Base-by-base conservation (phyloP, 495 filamentous ascomycete species). In the Penicillium macrosclerotiorum region DNA sequence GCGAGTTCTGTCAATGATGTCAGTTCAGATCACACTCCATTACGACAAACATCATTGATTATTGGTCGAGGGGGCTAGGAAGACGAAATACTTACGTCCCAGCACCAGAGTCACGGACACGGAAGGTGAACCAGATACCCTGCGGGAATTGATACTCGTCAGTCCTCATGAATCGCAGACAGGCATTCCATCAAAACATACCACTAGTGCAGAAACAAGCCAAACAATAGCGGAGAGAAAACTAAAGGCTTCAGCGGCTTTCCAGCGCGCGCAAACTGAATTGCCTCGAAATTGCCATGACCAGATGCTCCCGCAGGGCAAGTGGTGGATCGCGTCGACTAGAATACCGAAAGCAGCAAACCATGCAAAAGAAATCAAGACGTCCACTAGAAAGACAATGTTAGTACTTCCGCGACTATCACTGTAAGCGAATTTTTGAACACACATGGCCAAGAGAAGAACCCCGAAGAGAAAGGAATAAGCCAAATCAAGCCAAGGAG, bases 211-310 rank as follows among this genome's bases (percentile, higher is more conserved):
- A 37, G 78, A 83, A 9, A 71, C 77, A 22, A 86, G 76, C 83
- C 83, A 88, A 57, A 78, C 68, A 48, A 81, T 74, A 25, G 81
- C 83, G n/a, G 79, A 79, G 41, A 88, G 52, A 61, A 86, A 88
- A 47, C 70, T 67, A 63, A 88, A 86, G 1, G 83, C 84, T 51
- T 84, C 73, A 26, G 75, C 73, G 11, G 83, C 78, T 64, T 83
- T 87, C 81, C 79, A 85, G 42, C 78, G 71, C 26, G 72, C 61
- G 55, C 83, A 88, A 7, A 64, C 59, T 3, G 55, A 42, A 37
- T 64, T 45, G 13, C 66, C 49, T 8, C 57, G 52, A 35, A 80
- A 70, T 11, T 57, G 47, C 78, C 79, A 80, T 45, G 55, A 46
- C 62, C 66, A 80, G 52, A 75, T 72, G 39, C 69, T 71, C 37